Conservation (phyloP, 176 grass and related monocot species). For the Tuctoria greenei region DNA sequence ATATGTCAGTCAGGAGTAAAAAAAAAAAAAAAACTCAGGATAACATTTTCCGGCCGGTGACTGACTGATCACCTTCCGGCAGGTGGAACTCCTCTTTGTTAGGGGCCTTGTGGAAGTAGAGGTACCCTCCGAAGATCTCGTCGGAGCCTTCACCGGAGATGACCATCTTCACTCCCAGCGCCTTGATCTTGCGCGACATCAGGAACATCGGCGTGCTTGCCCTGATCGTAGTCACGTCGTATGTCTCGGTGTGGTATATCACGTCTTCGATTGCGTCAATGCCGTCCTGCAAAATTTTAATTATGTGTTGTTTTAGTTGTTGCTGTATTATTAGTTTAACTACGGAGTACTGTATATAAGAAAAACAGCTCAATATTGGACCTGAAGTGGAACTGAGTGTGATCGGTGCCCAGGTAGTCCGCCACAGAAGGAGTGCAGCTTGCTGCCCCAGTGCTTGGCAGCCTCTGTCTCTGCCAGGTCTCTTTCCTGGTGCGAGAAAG, state of each 20-base stretch:
- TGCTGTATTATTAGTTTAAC: too few relatives aligned
- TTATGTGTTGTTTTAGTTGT: too few relatives aligned
- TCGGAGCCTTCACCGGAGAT: constrained; percentile 85
- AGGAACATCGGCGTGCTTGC: constrained; percentile 95
- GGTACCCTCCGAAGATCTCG: constrained; percentile 83
- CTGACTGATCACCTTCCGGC: constrained; percentile 62
- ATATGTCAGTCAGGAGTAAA: background rate
- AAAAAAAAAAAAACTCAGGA: too few relatives aligned
- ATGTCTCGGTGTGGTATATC: constrained; percentile 83
- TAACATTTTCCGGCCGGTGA: too few relatives aligned
- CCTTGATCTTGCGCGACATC: constrained; percentile 87
- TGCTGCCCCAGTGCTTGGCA: constrained; percentile 53
- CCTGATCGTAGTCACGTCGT: constrained; percentile 71
- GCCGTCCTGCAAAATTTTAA: constrained; percentile 56
- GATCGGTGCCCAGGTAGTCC: constrained; percentile 64
- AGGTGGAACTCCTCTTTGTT: constrained; percentile 84
- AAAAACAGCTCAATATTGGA: too few relatives aligned
- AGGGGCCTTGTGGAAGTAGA: constrained; percentile 92
- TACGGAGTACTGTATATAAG: too few relatives aligned
- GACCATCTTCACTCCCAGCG: constrained; percentile 91
- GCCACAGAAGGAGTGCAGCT: constrained; percentile 88
- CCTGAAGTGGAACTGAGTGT: constrained; percentile 82
- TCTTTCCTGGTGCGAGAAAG: too few relatives aligned
- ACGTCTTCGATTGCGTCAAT: constrained; percentile 81
- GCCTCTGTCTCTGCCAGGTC: constrained; percentile 60